Base-by-base conservation (phyloP, 306 rosid species). In the Corylus americana region DNA sequence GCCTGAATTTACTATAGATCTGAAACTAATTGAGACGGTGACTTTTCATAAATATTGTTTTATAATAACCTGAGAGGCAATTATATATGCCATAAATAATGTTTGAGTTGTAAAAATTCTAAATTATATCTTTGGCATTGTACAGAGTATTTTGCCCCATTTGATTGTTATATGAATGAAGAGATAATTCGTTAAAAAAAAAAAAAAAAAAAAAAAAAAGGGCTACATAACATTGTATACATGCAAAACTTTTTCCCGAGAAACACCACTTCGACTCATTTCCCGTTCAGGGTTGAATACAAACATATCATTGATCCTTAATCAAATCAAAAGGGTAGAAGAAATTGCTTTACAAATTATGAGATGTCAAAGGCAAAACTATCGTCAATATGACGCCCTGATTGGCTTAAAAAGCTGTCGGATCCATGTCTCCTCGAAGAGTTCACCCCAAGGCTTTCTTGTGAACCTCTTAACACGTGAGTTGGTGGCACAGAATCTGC, bases 291-390 rank as follows among this genome's bases (percentile, higher is more conserved):
- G 71, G 51, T 79, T 77, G 70, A 55, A 71, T 45, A 35, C 59
- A 51, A 58, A 74, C 54, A 39, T 69, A 47, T 58, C 35, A 44
- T 18, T 35, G n/a, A 49, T 49, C 13, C 76, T 53, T 25, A 25
- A 11, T 57, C 31, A 78, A 75, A 66, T 70, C 53, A 2, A 25
- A 47, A 70, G 5, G 76, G 58, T 39, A 29, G 29, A 1, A 18
- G 62, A 59, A 58, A 73, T 17, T 45, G 20, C 68, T 37, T 81
- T 84, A 55, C 42, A 22, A 37, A 25, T 70, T 78, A 85, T 29
- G 86, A 73, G 47, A 42, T 57, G 53, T 74, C 62, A 67, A 80
- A 80, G 42, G 87, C 86, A 76, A 62, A 20, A 70, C 74, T 35
- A 25, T 71, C 80, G 11, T 74, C 59, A 16, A 4, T 16, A 0